A percentile compares a stretch with the other conserved stretches of the same genome.
These are phyloP conservation scores for Aspergillus hancockii DNA, from an alignment of 495 filamentous ascomycete species.

Conservation along the genomic window DNA sequence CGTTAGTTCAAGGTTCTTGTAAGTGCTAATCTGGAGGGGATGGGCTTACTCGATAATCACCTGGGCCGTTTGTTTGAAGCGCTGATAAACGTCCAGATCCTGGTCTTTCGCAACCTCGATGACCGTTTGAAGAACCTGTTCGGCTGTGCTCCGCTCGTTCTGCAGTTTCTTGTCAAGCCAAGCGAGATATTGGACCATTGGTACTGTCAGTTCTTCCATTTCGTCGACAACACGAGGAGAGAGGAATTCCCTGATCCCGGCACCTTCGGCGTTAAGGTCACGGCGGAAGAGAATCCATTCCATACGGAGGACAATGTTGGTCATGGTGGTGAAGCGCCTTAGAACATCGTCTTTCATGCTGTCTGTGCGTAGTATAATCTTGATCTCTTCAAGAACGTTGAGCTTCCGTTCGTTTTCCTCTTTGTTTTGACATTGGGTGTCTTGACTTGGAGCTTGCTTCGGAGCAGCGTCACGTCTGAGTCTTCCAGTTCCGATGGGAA, in stretches of 20 bases:
- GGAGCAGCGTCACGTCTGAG: background rate
- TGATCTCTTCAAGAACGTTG: conserved; percentile 21
- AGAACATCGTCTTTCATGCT: conserved; percentile 13
- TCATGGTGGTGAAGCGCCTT: conserved; percentile 26
- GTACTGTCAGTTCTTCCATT: conserved; percentile 9
- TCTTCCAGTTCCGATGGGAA: background rate
- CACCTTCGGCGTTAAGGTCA: background rate
- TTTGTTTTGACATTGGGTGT: background rate
- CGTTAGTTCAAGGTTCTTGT: background rate
- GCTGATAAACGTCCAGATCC: conserved; percentile 2
- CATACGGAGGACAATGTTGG: conserved; percentile 27
- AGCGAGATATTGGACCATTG: conserved; percentile 20
- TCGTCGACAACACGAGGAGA: conserved; percentile 6
- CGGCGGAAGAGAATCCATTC: conserved; percentile 27
- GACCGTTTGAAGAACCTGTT: conserved; percentile 13
- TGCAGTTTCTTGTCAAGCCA: conserved; percentile 19
- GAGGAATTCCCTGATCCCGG: conserved; percentile 13
- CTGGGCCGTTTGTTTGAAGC: conserved; percentile 21
- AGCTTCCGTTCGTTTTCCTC: conserved; percentile 3
- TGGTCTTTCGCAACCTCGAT: conserved; percentile 6
- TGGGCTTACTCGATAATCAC: conserved; percentile 26
- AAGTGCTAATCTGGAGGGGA: too few species aligned
- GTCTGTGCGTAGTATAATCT: conserved; percentile 15
- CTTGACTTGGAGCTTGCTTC: background rate
- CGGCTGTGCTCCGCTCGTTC: conserved; percentile 9